A percentile compares a stretch with the other conserved stretches of the same genome.
Conservation (phyloP, 2,329 filamentous ascomycete genomes). For the Penicillium sp. region DNA sequence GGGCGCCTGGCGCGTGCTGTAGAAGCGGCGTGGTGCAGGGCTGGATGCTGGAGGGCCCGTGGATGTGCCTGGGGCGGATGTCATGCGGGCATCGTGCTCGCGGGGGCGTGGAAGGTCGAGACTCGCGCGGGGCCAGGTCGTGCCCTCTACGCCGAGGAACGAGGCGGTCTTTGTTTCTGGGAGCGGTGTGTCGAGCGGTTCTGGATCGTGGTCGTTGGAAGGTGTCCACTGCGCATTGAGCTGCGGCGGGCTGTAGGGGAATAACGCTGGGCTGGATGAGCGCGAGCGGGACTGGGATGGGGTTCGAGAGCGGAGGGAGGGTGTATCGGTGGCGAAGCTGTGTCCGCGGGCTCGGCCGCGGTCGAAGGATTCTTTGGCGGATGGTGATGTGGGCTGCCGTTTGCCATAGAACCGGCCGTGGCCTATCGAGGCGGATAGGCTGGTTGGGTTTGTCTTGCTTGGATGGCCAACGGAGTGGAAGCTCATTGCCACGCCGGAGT, state of each 20-base stretch:
- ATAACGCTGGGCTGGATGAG: constrained; percentile 13
- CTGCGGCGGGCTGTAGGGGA: constrained; percentile 22
- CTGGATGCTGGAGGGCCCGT: background rate
- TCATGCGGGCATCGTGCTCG: constrained; percentile 2
- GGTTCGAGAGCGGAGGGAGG: constrained; percentile 4
- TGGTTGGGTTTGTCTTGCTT: constrained; percentile 3
- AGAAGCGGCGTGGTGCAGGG: constrained; percentile 18
- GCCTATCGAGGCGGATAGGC: constrained; percentile 1
- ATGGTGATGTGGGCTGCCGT: constrained; percentile 8
- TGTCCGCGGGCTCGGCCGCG: constrained; percentile 5
- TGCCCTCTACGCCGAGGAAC: constrained; percentile 11
- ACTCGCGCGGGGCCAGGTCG: constrained; percentile 15
- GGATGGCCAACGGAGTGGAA: constrained; percentile 1
- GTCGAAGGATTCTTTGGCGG: constrained; percentile 1
- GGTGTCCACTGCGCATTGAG: constrained; percentile 7
- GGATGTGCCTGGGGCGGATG: background rate
- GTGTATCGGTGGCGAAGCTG: constrained; percentile 12
- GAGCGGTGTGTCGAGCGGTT: background rate
- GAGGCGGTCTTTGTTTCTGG: constrained; percentile 3
- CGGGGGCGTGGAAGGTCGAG: constrained; percentile 5
- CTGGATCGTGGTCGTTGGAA: background rate
- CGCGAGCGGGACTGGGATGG: constrained; percentile 10
- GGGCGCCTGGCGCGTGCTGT: constrained; percentile 13
- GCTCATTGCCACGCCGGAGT: constrained; percentile 15
- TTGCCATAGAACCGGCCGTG: constrained; percentile 19